Evolutionary conservation across 495 filamentous ascomycete genomes (phyloP), one percentile per base, ranked within the genome.

Genomic region (Astrocystis sublimbata): DNA sequence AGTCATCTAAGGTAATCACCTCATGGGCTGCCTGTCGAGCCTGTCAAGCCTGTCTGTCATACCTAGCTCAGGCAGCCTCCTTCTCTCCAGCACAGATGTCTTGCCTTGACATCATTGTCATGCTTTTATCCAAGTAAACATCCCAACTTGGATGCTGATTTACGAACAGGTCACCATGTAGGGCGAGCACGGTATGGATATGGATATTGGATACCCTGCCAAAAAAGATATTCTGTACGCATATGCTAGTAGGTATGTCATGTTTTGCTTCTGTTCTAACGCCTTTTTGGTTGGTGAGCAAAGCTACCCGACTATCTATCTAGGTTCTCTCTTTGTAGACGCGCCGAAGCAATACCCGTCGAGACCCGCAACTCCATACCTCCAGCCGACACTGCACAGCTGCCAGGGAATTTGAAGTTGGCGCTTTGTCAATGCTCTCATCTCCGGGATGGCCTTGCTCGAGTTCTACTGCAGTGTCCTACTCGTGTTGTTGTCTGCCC

Each of bases 351-450:
- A 15, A 26, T 49, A 49, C 46, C 46, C 46, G 46, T 26, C 6
- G 46, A 49, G 46, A 49, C 46, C 46, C 46, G 46, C 26, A 49
- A 26, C 30, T 49, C 30, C 46, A 49, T n/a, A 49, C n/a, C 5
- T 23, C 46, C 24, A 36, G 33, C n/a, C 6, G 13, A 36, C 33
- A 36, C 13, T 36, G 6, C 33, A 6, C 33, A 6, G 6, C 33
- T 36, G 6, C 33, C 33, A 36, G 13, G 33, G 6, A 36, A 13
- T 6, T 6, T 6, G 33, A 6, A 6, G 6, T 13, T 36, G 6
- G 6, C 13, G 13, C 33, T 36, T 6, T 6, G 33, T 36, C 6
- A 13, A 6, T 13, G 13, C 33, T 13, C 13, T 13, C 33, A 36
- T 36, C 33, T 36, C 33, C 33, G n/a, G n/a, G n/a, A n/a, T n/a